Base-by-base conservation (phyloP, 192 early-diverging fungal species). In the Cetraspora pellucida region DNA sequence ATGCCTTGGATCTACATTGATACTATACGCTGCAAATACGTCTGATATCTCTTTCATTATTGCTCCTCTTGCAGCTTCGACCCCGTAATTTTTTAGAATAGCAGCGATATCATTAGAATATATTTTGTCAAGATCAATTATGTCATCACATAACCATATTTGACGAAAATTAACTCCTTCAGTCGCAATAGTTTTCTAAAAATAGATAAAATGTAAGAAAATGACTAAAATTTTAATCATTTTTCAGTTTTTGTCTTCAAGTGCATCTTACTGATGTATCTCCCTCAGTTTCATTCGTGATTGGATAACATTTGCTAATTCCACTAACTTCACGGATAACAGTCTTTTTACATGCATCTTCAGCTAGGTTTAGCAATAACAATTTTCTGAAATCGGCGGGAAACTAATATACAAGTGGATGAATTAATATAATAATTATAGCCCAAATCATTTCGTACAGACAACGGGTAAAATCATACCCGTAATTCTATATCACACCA, bases 101-200 rank as follows among this genome's bases (percentile, higher is more conserved):
- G 94, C 95, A n/a, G 91, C 92, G 83, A 99, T 96, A 77, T 98
- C 96, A 88, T 98, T 99, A 69, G 96, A 96, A 79, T 94, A 92
- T 46, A 99, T 90, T 44, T 88, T 80, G 81, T 93, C 88, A 67
- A 98, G 84, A 76, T 99, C 95, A 66, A 98, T 89, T 79, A 93
- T 81, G 7, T 92, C 82, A 46, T 81, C 80, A 55, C 84, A 81
- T 11, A 91, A 88, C 97, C 96, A 98, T 83, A 99, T 93, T 58
- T 95, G 95, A 65, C 83, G 87, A 66, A 99, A 87, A 84, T 96
- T 99, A 78, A 91, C 87, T 75, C 98, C 98, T 70, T 98, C 95
- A 0, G 96, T 93, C 59, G 92, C 93, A 47, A 99, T 73, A 64
- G 88, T 76, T 68, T 86, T 82, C 78, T 82, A 64, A 57, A 46